A percentile compares a stretch with the other conserved stretches of the same genome.
phyloP scores from a whole-genome alignment of 352 stramenopile genomes.

The Saprolegnia diclina region DNA sequence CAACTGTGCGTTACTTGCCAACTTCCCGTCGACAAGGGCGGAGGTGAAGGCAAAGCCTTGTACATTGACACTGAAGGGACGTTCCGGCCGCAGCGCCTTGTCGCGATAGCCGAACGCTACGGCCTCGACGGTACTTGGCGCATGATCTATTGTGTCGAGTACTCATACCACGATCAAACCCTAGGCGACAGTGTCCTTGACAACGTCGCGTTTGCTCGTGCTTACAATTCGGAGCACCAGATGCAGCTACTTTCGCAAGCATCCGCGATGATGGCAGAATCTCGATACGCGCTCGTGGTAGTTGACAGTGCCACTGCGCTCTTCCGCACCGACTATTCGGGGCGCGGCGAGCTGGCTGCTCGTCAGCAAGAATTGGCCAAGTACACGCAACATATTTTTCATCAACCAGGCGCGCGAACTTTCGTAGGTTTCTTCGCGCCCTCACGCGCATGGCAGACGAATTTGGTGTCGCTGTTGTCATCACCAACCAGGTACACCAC shows the following conservation, averaged over 20 bases:
- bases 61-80: conserved; percentile 99
- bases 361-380: conserved; percentile 85
- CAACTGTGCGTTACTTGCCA: conserved; percentile 99
- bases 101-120: conserved; percentile 97
- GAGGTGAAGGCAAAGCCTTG: conserved; percentile 96
- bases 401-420: conserved; percentile 28
- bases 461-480: conserved; percentile 96
- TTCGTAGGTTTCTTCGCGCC: conserved; percentile 94
- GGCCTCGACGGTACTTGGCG: conserved; percentile 84
- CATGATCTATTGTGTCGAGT: neutral
- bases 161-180: neutral
- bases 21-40: conserved; percentile 94
- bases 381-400: conserved; percentile 31
- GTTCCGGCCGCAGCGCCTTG: conserved; percentile 95
- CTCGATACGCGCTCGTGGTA: conserved; percentile 92
- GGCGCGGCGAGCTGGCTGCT: conserved; percentile 96
- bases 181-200: conserved; percentile 92
- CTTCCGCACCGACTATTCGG: conserved; percentile 98
- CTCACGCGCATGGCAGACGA: conserved; percentile 97
- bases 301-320: conserved; percentile 98
- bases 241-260: conserved; percentile 96
- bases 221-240: conserved; percentile 99
- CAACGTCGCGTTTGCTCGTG: conserved; percentile 98
- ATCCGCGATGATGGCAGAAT: conserved; percentile 98
- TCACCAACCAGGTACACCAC: conserved; percentile 71